Conservation (phyloP, 1,284 basidiomycete genomes). For the Pyrrhoderma lamaoense region DNA sequence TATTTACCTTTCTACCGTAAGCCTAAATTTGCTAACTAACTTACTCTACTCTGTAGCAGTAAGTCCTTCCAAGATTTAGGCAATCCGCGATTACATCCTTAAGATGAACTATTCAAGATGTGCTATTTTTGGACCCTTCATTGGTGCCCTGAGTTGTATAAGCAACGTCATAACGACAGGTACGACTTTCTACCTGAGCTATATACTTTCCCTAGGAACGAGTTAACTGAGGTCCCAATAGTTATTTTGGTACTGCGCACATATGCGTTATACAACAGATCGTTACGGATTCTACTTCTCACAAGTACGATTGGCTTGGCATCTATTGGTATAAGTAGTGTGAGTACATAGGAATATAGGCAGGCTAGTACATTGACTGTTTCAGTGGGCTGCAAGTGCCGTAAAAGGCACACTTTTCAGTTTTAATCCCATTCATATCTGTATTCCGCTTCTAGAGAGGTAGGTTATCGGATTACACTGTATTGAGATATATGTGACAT, state of each 20-base stretch:
- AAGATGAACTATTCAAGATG: conserved; percentile 7
- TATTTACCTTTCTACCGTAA: background rate
- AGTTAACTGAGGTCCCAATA: background rate
- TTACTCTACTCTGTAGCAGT: background rate
- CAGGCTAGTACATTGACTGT: background rate
- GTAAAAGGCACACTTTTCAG: conserved; percentile 14
- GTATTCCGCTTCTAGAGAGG: conserved; percentile 13
- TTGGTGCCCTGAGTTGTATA: conserved; percentile 13
- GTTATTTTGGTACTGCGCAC: conserved; percentile 17
- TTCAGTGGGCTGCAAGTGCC: conserved; percentile 13
- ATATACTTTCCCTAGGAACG: background rate
- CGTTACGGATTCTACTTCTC: conserved; percentile 11
- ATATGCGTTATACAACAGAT: conserved; percentile 13
- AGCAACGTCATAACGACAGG: conserved; percentile 14
- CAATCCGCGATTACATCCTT: background rate
- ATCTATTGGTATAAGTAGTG: conserved; percentile 9
- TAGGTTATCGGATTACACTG: background rate
- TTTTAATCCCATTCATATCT: conserved; percentile 11
- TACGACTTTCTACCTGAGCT: background rate
- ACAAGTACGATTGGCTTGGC: conserved; percentile 8
- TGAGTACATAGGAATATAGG: background rate
- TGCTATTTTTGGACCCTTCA: conserved; percentile 14
- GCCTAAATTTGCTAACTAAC: background rate
- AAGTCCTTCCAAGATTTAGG: background rate
- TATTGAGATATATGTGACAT: too few species aligned